These are phyloP conservation scores for Waltiozyma sp. DNA, from an alignment of 1,139 yeast genomes.

Conservation along the genomic window DNA sequence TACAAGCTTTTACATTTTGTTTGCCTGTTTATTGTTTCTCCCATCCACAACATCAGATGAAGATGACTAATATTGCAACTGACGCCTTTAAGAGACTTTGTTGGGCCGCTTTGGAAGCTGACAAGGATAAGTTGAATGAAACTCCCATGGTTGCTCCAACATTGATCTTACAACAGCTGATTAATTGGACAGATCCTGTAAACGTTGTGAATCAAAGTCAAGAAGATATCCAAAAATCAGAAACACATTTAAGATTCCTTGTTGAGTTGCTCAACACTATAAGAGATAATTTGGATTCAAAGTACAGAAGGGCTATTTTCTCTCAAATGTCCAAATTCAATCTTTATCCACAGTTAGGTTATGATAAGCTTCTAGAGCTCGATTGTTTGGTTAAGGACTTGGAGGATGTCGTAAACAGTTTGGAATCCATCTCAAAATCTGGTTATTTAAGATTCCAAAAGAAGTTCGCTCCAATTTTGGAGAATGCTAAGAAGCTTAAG, in stretches of 20 bases:
- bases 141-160: slow-evolving; percentile 33
- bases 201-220: slow-evolving; percentile 46
- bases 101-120: slow-evolving; percentile 24
- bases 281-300: slow-evolving; percentile 38
- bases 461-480: slow-evolving; percentile 22
- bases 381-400: slow-evolving; percentile 19
- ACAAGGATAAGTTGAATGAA: slow-evolving; percentile 12
- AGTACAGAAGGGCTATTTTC: slow-evolving; percentile 44
- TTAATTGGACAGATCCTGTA: slow-evolving; percentile 81
- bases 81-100: slow-evolving; percentile 56
- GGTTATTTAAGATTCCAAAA: slow-evolving; percentile 35
- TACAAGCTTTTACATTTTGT: slow-evolving; percentile 80
- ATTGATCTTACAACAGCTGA: slow-evolving; percentile 60
- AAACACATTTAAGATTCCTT: slow-evolving; percentile 50
- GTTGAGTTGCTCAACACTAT: slow-evolving; percentile 42
- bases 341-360: slow-evolving; percentile 18
- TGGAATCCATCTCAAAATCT: slow-evolving; percentile 34
- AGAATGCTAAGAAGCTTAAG: slow-evolving; percentile 20
- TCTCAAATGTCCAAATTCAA: slow-evolving; percentile 39
- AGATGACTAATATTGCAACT: slow-evolving; percentile 52
- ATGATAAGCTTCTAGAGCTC: slow-evolving; percentile 18
- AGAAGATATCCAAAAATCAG: slow-evolving; percentile 29
- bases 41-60: slow-evolving; percentile 59
- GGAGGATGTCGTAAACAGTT: slow-evolving; percentile 11
- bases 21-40: slow-evolving; percentile 86